These are phyloP conservation scores for Macrophomina phaseolina DNA, from an alignment of 2,329 filamentous ascomycete genomes.

Conservation along the genomic window DNA sequence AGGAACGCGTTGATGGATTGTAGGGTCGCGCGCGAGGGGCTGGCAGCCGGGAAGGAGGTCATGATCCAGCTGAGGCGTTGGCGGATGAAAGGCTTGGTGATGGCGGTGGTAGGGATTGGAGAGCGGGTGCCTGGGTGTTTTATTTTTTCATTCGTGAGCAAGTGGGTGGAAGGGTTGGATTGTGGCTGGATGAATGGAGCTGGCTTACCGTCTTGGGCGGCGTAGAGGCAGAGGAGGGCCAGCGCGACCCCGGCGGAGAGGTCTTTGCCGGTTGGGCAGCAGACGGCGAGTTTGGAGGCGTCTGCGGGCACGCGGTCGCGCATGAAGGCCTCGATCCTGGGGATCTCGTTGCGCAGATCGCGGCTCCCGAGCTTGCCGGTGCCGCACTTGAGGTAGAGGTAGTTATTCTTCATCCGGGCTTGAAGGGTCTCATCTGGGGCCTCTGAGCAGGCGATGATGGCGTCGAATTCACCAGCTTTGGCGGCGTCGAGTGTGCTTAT, in stretches of 20 bases:
- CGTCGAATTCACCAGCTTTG: conserved; percentile 37
- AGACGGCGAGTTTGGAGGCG: conserved; percentile 57
- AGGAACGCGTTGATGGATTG: conserved; percentile 92
- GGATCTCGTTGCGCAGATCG: conserved; percentile 75
- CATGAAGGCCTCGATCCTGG: conserved; percentile 41
- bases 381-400: conserved; percentile 67
- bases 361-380: conserved; percentile 80
- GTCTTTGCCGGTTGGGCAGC: conserved; percentile 80
- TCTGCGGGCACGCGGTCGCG: neutral
- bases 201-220: conserved; percentile 66
- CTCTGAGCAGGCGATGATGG: conserved; percentile 53
- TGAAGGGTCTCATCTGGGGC: conserved; percentile 30
- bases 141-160: too few relatives aligned
- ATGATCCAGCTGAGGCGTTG: conserved; percentile 82
- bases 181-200: neutral
- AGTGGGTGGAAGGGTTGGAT: too few relatives aligned
- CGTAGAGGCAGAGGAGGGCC: conserved; percentile 75
- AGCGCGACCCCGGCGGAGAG: conserved; percentile 79
- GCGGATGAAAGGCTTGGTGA: conserved; percentile 80
- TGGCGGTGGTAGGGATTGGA: conserved; percentile 28
- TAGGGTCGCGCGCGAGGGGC: conserved; percentile 82
- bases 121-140: neutral
- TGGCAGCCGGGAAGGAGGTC: conserved; percentile 76
- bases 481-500: conserved; percentile 44
- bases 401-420: conserved; percentile 48